Base-by-base conservation (phyloP, 2,329 filamentous ascomycete genomes). In the Hypomyces rosellus region DNA sequence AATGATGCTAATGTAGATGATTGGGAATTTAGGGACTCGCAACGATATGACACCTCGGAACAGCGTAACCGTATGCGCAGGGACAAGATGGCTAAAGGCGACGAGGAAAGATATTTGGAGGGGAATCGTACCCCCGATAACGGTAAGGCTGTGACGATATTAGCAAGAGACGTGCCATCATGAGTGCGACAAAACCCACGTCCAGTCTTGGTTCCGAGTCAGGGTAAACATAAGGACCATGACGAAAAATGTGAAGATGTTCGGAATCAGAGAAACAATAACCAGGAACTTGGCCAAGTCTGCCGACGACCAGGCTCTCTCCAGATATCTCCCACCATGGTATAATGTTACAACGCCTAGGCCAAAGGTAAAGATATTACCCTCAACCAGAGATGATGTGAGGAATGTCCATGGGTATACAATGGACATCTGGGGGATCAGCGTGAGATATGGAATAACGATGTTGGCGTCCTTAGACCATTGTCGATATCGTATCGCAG, bases 41-140 rank as follows among this genome's bases (percentile, higher is more conserved):
- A 97, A 83, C 53, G 93, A 95, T 52, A 97, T 67, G 54, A 96
- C 74, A 56, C 90, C 90, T 57, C 87, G 86, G 73, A 96, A 92
- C 52, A 99, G 81, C 4, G 92, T 93, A 48, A 97, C 92, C 11
- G 93, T 99, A 69, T 99, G 93, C 55, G 96, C 91, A 18, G 93
- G 93, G 34, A 97, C 87, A 45, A 99, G 88, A 70, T 99, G 93
- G 72, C 95, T 97, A 72, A 97, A 96, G 49, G 92, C 89, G 61
- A 97, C 89, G 54, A 99, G 86, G 73, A 97, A 97, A 54, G 88
- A 85, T 43, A 93, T 90, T 69, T 96, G 92, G 51, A 96, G 76
- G 14, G 91, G 84, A 56, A 96, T 85, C 49, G 90, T 91, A 59
- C 93, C 93, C 59, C 88, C 88, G 63, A 97, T 88, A 56, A 88